These are phyloP conservation scores for Lasiosphaeria miniovina DNA, from an alignment of 495 filamentous ascomycete species.

Conservation along the genomic window DNA sequence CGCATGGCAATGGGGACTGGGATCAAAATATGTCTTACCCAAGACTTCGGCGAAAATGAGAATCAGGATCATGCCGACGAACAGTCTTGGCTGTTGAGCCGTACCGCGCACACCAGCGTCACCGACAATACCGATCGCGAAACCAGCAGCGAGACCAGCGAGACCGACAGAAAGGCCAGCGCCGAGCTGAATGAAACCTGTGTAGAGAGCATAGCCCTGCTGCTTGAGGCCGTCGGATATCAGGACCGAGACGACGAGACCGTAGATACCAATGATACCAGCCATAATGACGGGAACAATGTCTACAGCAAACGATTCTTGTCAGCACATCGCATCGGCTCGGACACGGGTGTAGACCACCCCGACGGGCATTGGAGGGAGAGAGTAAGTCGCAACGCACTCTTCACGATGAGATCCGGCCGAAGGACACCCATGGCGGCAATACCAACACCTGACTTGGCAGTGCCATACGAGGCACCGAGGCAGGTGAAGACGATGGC, in stretches of 20 bases:
- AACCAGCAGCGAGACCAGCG: conserved; percentile 94
- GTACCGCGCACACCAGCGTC: conserved; percentile 98
- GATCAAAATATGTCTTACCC: conserved; percentile 57
- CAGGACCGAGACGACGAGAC: conserved; percentile 95
- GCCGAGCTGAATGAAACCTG: conserved; percentile 94
- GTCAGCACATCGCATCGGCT: conserved; percentile 19
- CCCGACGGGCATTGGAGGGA: background rate
- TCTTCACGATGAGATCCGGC: conserved; percentile 99
- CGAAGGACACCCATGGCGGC: conserved; percentile 96
- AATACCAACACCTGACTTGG: conserved; percentile 98
- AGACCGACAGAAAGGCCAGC: conserved; percentile 95
- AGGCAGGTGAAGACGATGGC: conserved; percentile 99
- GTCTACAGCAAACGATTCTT: conserved; percentile 51
- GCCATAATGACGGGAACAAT: conserved; percentile 99
- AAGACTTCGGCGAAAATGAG: conserved; percentile 99
- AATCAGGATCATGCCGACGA: conserved; percentile 99
- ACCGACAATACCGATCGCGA: conserved; percentile 98
- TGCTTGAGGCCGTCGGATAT: conserved; percentile 91
- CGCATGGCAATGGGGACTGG: background rate
- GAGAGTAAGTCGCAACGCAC: conserved; percentile 48
- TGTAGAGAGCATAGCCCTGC: conserved; percentile 73
- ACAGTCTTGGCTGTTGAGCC: conserved; percentile 93
- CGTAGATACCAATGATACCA: conserved; percentile 99
- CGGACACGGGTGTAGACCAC: too few species aligned
- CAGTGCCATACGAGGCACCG: conserved; percentile 96